Conservation (phyloP, 352 stramenopile genomes). For the Phytophthora uliginosa region DNA sequence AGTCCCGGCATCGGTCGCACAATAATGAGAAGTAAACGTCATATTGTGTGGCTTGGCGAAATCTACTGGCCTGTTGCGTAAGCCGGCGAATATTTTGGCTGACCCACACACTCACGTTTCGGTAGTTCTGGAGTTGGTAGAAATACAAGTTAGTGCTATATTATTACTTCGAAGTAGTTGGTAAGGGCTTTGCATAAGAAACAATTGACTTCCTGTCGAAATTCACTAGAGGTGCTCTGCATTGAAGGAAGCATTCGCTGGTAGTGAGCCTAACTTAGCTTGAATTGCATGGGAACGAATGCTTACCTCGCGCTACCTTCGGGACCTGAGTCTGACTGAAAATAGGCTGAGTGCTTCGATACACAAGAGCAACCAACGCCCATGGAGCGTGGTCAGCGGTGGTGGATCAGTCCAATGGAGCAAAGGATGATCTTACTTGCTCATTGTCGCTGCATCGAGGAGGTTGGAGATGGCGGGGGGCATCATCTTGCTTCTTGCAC, state of each 20-base stretch:
- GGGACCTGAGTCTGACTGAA: conserved; percentile 4
- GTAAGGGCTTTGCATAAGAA: too few species aligned
- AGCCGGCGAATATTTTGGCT: too few species aligned
- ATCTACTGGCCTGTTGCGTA: too few species aligned
- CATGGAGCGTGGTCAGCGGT: background rate
- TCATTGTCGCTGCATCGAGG: background rate
- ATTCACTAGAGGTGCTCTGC: background rate
- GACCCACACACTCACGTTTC: too few species aligned
- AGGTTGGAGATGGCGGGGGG: conserved; percentile 6
- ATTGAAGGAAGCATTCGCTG: too few species aligned
- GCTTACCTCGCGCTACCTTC: background rate
- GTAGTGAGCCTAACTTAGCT: background rate
- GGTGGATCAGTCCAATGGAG: background rate
- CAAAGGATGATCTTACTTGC: conserved; percentile 38
- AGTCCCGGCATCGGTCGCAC: too few species aligned
- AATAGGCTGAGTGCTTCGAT: conserved; percentile 1
- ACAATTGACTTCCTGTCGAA: too few species aligned
- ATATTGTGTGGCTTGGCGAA: too few species aligned
- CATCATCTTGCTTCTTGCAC: background rate
- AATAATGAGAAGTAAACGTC: too few species aligned
- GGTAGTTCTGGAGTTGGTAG: too few species aligned
- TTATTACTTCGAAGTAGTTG: too few species aligned
- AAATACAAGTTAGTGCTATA: too few species aligned
- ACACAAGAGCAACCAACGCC: background rate
- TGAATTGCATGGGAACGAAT: background rate